Percentiles rank a stretch among this genome's conserved stretches.
phyloP scores from a whole-genome alignment of 371 early-diverging fungal species.

The Haplosporangium sp. region DNA sequence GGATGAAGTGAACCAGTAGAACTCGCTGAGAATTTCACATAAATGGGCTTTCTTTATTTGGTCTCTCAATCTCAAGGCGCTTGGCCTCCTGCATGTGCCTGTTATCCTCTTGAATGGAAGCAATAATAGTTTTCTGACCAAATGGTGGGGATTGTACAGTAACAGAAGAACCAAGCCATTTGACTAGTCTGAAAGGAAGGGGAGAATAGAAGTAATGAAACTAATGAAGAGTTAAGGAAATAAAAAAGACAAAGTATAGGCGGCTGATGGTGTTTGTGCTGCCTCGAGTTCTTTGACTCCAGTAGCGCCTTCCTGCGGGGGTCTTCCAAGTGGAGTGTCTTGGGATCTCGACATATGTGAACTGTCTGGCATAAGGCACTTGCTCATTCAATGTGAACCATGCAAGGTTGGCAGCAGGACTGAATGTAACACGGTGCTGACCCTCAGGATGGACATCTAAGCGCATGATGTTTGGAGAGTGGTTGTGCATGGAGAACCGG shows the following conservation, averaged over 20 bases:
- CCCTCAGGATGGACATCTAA: constrained; percentile 35
- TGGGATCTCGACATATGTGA: constrained; percentile 24
- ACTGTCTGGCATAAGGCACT: constrained; percentile 14
- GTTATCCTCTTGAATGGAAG: no score
- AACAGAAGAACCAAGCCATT: no score
- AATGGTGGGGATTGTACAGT: no score
- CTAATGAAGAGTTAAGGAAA: no score
- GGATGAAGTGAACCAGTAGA: no score
- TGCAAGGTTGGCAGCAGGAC: constrained; percentile 10
- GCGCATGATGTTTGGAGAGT: constrained; percentile 25
- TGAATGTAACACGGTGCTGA: constrained; percentile 23
- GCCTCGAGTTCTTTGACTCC: not conserved
- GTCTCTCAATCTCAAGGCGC: no score
- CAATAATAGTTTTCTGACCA: no score
- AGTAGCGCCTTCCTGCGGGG: not conserved
- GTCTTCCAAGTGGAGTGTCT: constrained; percentile 18
- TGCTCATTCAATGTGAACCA: constrained; percentile 32
- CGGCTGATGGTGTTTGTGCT: constrained; percentile 14
- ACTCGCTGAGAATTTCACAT: no score
- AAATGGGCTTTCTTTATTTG: no score
- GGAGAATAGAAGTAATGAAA: no score
- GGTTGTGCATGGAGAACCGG: constrained; percentile 30
- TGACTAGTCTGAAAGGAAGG: no score
- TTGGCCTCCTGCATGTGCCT: no score
- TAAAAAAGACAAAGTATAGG: constrained; percentile 37